These are phyloP conservation scores for Rutidosis leptorrhynchoides DNA, from an alignment of 129 eudicot genomes.

Conservation along the genomic window DNA sequence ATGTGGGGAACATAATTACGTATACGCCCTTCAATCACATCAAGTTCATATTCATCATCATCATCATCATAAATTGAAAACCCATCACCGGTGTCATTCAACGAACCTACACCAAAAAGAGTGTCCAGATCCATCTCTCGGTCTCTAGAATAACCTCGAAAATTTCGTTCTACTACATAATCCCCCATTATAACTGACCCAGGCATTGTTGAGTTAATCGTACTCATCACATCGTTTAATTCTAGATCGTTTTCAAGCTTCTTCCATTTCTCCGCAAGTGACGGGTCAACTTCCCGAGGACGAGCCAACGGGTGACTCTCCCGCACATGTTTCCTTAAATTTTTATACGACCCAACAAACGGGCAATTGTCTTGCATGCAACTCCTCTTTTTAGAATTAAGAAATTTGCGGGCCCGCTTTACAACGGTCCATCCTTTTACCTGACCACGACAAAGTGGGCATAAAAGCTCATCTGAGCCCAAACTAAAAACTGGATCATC, in stretches of 20 bases:
- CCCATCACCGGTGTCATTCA: conserved; percentile 16
- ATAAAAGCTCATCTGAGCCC: conserved; percentile 36
- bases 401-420: conserved; percentile 48
- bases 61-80: conserved; percentile 27
- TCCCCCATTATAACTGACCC: conserved; percentile 58
- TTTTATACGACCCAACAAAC: conserved; percentile 47
- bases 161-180: conserved; percentile 48
- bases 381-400: conserved; percentile 45
- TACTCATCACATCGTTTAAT: conserved; percentile 52
- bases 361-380: conserved; percentile 56
- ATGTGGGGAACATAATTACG: conserved; percentile 21
- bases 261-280: conserved; percentile 64
- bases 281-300: conserved; percentile 61
- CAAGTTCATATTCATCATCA: conserved; percentile 12
- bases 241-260: conserved; percentile 53
- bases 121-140: conserved; percentile 31
- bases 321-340: conserved; percentile 47
- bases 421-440: conserved; percentile 70
- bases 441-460: conserved; percentile 68
- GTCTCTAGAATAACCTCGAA: conserved; percentile 25
- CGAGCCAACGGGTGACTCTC: conserved; percentile 47
- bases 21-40: conserved; percentile 8
- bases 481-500: conserved; percentile 26
- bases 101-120: conserved; percentile 24
- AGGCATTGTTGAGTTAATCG: conserved; percentile 52